Conservation (phyloP, 2,329 filamentous ascomycete genomes). For the Aspergillus quadricinctus region DNA sequence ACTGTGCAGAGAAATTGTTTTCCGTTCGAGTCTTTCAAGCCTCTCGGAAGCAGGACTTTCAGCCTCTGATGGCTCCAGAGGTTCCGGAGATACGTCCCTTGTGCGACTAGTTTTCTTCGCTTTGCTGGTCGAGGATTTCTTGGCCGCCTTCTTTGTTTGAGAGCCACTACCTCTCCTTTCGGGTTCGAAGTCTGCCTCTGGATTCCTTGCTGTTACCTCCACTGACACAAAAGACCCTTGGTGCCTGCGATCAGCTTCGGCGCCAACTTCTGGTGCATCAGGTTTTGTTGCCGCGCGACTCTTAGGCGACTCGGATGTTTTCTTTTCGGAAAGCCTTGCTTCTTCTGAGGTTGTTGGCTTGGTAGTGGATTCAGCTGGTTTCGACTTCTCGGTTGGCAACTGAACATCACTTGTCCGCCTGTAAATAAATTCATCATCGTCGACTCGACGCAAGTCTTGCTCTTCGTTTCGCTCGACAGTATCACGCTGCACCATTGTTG, state of each 20-base stretch:
- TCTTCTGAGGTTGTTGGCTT: constrained; percentile 20
- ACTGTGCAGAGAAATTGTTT: neutral
- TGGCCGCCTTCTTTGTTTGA: constrained; percentile 23
- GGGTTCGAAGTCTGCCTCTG: constrained; percentile 28
- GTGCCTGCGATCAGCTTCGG: constrained; percentile 10
- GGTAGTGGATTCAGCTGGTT: constrained; percentile 15
- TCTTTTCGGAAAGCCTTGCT: constrained; percentile 5
- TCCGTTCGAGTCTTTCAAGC: constrained; percentile 1
- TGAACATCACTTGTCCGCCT: neutral
- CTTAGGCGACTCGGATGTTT: neutral
- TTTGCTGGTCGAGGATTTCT: constrained; percentile 22
- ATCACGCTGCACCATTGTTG: constrained; percentile 5
- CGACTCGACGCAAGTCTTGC: neutral
- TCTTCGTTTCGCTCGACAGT: constrained; percentile 8
- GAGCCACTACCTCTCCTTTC: constrained; percentile 16
- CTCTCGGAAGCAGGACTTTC: neutral
- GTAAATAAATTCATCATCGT: neutral
- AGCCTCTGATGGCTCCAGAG: constrained; percentile 9
- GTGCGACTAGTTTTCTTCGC: constrained; percentile 30
- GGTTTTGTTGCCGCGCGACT: constrained; percentile 1
- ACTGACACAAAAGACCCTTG: constrained; percentile 29
- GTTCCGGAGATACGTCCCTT: constrained; percentile 11
- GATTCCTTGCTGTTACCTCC: constrained; percentile 25
- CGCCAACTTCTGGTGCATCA: constrained; percentile 7
- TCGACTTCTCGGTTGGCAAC: constrained; percentile 12